Conservation (phyloP, 2,329 filamentous ascomycete species). For the Coleophoma crateriformis region DNA sequence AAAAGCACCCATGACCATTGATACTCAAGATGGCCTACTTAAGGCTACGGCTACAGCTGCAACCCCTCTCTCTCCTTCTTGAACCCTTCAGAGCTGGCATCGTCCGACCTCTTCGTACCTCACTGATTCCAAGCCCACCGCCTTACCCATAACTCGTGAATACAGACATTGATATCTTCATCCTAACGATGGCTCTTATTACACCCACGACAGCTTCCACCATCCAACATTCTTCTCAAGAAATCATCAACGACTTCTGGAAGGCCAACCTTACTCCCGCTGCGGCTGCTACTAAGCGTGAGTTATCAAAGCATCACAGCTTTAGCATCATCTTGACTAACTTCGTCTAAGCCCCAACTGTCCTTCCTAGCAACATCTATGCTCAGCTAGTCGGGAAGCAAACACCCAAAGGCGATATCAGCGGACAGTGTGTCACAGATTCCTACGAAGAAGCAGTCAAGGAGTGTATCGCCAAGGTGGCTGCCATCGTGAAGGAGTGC, state of each 20-base stretch:
- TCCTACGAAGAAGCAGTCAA: constrained; percentile 67
- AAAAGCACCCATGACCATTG: too few species aligned
- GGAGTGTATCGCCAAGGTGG: constrained; percentile 59
- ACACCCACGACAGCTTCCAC: not conserved
- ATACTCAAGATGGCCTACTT: too few species aligned
- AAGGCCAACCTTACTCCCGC: not conserved
- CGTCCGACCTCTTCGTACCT: too few species aligned
- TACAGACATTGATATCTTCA: not conserved
- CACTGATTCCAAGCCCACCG: too few species aligned
- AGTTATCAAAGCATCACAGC: not conserved
- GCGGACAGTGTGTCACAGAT: constrained; percentile 29
- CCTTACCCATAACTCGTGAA: too few species aligned
- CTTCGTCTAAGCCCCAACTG: not conserved
- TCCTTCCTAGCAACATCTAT: not conserved
- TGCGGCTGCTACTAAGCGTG: not conserved
- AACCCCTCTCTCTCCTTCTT: too few species aligned
- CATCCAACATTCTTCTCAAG: not conserved
- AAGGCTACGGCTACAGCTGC: too few species aligned
- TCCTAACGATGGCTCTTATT: not conserved
- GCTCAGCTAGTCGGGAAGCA: not conserved
- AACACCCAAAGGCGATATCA: not conserved
- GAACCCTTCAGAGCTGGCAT: too few species aligned
- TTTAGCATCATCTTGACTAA: not conserved
- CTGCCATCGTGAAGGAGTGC: constrained; percentile 56
- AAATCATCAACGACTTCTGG: not conserved